Base-by-base conservation (phyloP, 805 yeast species). In the Wickerhamiella kurtzmanii region DNA sequence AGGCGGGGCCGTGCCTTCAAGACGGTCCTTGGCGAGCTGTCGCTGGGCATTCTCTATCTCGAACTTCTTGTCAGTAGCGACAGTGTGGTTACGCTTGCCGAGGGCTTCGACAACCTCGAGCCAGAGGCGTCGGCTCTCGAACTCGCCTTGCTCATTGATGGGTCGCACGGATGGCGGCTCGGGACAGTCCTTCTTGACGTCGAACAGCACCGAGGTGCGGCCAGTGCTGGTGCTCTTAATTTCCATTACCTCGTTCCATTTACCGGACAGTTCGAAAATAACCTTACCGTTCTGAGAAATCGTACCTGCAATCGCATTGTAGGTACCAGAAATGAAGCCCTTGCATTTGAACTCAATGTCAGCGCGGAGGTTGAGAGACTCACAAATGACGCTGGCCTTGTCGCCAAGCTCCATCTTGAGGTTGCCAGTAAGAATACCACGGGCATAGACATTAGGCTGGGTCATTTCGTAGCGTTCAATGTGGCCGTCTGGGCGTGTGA, bases 381-480 rank as follows among this genome's bases (percentile, higher is more conserved):
- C 72, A 56, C 89, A 82, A 55, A 73, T 75, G 48, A 92, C 71
- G n/a, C 73, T 56, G 77, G 94, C 76, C 60, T 82, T 94, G 62
- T 92, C 98, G 22, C 98, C 97, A 49, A 92, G 66, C 63, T 92
- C 98, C 48, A 82, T 79, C 65, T 80, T 82, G 70, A 92, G 73
- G 52, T 80, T 82, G 22, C 98, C 98, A 59, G 92, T 82, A 21
- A 92, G 65, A 39, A 92, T 84, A 45, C 96, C 96, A 55, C 97
- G 74, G 8, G 94, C 95, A 56, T 92, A 92, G 68, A 89, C 78
- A 61, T 92, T 92, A 49, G 98, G 98, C 64, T 92, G 97, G n/a
- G 87, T 80, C 60, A 92, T 69, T 9, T 80, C 74, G 64, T 87
- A 92, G 46, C 71, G 70, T 61, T 89, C 98, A n/a, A 50, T 51